Evolutionary conservation across 2,329 filamentous ascomycete genomes (phyloP).

Genomic region (Pyrenophora teres): DNA sequence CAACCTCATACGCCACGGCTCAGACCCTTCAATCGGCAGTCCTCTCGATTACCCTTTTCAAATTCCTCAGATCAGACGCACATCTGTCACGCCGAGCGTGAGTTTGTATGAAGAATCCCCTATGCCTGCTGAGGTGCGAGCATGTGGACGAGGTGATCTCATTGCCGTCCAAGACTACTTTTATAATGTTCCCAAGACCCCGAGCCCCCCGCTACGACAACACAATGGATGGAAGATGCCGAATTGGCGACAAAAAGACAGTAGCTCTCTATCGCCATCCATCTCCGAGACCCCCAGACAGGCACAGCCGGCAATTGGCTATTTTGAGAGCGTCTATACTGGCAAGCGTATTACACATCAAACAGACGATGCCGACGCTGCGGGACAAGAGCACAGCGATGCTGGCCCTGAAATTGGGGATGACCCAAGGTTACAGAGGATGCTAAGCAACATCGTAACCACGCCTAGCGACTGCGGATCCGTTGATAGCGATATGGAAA

Average conservation of each 20-base stretch:
- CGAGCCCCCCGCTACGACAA: background rate
- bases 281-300: background rate
- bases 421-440: constrained; percentile 6
- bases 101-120: background rate
- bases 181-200: background rate
- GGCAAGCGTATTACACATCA: background rate
- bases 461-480: background rate
- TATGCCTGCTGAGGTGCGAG: background rate
- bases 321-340: constrained; percentile 2
- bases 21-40: constrained; percentile 19
- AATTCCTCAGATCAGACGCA: constrained; percentile 9
- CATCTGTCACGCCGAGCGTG: constrained; percentile 3
- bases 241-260: background rate
- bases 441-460: constrained; percentile 1
- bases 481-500: constrained; percentile 10
- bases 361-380: background rate
- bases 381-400: constrained; percentile 1
- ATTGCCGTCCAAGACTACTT: constrained; percentile 5
- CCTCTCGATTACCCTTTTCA: constrained; percentile 10
- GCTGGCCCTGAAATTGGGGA: constrained; percentile 6
- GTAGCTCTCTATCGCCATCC: background rate
- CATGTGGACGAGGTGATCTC: constrained; percentile 13
- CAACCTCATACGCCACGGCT: constrained; percentile 8
- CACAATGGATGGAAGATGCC: constrained; percentile 1
- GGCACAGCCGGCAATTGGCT: background rate